These are phyloP conservation scores for Malus orientalis DNA, from an alignment of 306 rosid genomes.

Conservation along the genomic window DNA sequence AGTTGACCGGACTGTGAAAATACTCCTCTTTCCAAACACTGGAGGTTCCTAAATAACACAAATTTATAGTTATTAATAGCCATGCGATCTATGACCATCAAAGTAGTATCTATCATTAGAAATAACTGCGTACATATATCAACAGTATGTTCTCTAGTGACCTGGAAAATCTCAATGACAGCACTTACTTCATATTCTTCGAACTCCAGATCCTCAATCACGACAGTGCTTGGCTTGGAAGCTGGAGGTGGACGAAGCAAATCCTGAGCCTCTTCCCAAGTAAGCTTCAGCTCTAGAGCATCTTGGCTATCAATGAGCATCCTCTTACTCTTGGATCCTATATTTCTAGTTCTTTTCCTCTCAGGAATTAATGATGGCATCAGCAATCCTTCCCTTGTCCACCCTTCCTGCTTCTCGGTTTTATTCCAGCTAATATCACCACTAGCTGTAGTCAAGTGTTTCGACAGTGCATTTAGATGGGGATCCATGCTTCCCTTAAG, in stretches of 20 bases:
- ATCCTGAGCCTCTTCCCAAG: constrained; percentile 99
- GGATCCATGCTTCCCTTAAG: constrained; percentile 73
- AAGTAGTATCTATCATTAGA: neutral
- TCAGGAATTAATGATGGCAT: constrained; percentile 67
- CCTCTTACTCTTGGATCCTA: constrained; percentile 95
- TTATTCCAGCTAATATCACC: constrained; percentile 71
- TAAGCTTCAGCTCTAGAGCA: constrained; percentile 83
- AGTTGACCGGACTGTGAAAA: constrained; percentile 58
- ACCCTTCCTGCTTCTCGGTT: constrained; percentile 57
- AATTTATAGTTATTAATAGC: neutral
- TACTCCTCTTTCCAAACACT: constrained; percentile 89
- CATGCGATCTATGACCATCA: neutral
- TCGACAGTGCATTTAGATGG: constrained; percentile 58
- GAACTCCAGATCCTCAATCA: constrained; percentile 81
- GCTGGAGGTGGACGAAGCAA: constrained; percentile 90
- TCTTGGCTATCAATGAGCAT: constrained; percentile 91
- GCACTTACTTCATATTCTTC: constrained; percentile 92
- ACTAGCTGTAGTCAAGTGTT: constrained; percentile 59
- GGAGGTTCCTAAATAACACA: constrained; percentile 79
- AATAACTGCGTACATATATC: neutral
- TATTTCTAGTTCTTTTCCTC: constrained; percentile 78
- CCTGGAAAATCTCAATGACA: neutral
- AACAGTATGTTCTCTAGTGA: neutral
- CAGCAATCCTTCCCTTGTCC: constrained; percentile 59
- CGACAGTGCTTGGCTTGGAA: constrained; percentile 75